These are phyloP conservation scores for Leccinum solheimii DNA, from an alignment of 1,284 basidiomycete species.

Conservation along the genomic window DNA sequence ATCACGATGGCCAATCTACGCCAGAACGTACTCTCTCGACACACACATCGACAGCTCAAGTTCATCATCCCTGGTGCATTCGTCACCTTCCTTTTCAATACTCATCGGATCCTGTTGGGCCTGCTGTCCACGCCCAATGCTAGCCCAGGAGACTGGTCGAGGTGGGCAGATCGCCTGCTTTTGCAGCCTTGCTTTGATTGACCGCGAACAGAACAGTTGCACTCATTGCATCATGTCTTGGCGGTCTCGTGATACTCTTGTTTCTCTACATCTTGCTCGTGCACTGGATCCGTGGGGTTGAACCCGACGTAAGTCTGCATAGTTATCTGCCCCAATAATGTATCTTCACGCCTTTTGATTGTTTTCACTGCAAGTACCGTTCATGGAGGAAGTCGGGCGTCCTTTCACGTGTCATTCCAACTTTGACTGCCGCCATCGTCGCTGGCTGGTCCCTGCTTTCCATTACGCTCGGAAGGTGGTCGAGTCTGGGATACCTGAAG, in stretches of 20 bases:
- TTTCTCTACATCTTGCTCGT: slow-evolving; percentile 70
- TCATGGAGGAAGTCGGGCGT: slow-evolving; percentile 63
- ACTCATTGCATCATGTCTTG: slow-evolving; percentile 50
- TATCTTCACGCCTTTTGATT: slow-evolving; percentile 1
- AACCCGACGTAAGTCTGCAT: slow-evolving; percentile 60
- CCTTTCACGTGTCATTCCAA: slow-evolving; percentile 59
- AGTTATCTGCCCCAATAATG: neutral
- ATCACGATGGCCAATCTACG: slow-evolving; percentile 20
- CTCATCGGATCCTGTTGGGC: slow-evolving; percentile 49
- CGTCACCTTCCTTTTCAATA: slow-evolving; percentile 61
- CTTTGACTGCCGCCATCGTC: slow-evolving; percentile 66
- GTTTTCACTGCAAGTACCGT: slow-evolving; percentile 47
- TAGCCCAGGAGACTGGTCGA: slow-evolving; percentile 45
- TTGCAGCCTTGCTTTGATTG: neutral
- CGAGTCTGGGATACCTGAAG: slow-evolving; percentile 59
- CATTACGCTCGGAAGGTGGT: slow-evolving; percentile 62
- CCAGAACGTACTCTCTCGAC: slow-evolving; percentile 35
- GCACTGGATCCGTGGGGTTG: slow-evolving; percentile 61
- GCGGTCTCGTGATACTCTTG: slow-evolving; percentile 58
- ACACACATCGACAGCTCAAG: slow-evolving; percentile 67
- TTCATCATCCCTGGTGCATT: slow-evolving; percentile 67
- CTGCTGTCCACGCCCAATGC: slow-evolving; percentile 37
- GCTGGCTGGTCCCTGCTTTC: slow-evolving; percentile 65
- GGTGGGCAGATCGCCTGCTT: slow-evolving; percentile 45
- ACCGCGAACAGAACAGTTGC: slow-evolving; percentile 47